Percentiles rank a stretch among this genome's conserved stretches.
Evolutionary conservation across 2,329 filamentous ascomycete genomes (phyloP).

Genomic region (Botrytis hyacinthi): DNA sequence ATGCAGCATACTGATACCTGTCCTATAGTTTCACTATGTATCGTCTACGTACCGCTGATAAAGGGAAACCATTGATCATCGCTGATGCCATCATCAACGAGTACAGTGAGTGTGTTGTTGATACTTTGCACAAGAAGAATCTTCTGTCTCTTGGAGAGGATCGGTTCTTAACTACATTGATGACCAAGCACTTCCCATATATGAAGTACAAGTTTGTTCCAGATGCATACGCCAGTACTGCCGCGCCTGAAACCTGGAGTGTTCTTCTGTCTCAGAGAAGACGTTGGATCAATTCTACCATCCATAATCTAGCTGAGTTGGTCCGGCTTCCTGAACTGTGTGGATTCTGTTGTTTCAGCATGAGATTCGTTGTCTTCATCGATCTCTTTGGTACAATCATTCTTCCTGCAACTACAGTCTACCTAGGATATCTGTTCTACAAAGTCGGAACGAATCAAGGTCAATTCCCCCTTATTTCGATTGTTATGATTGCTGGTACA

Average conservation of each 20-base stretch:
- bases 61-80: constrained; percentile 91
- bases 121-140: constrained; percentile 95
- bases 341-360: constrained; percentile 97
- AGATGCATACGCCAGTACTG: constrained; percentile 89
- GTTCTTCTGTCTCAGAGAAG: constrained; percentile 95
- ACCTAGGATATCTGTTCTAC: constrained; percentile 87
- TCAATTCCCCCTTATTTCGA: constrained; percentile 80
- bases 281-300: constrained; percentile 98
- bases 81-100: constrained; percentile 83
- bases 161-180: constrained; percentile 93
- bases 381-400: constrained; percentile 92
- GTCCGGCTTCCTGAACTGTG: constrained; percentile 91
- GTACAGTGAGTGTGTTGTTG: constrained; percentile 84
- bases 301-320: constrained; percentile 92
- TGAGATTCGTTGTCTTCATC: constrained; percentile 94
- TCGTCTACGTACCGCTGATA: constrained; percentile 87
- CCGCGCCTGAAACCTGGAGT: constrained; percentile 90
- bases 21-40: constrained; percentile 92
- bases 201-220: constrained; percentile 97
- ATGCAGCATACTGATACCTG: constrained; percentile 40
- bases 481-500: constrained; percentile 84
- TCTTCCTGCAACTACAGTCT: constrained; percentile 82
- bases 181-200: constrained; percentile 94
- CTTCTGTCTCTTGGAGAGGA: constrained; percentile 90
- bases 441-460: constrained; percentile 65